These are phyloP conservation scores for Ambrosia trifida DNA, from an alignment of 129 eudicot genomes.

Conservation along the genomic window DNA sequence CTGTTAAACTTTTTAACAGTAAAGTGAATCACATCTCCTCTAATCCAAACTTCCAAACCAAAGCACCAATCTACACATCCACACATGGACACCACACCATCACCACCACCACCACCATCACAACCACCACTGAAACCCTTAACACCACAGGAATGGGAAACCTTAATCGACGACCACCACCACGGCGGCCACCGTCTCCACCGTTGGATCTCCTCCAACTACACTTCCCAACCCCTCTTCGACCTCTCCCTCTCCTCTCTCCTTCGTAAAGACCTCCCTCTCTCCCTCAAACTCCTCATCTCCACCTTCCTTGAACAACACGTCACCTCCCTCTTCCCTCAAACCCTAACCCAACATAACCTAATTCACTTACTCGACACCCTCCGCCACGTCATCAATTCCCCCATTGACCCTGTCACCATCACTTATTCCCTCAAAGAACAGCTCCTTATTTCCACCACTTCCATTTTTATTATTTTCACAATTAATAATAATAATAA, in stretches of 20 bases:
- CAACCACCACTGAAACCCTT: slow-evolving; percentile 49
- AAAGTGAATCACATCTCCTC: too few species aligned
- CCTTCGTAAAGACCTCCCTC: slow-evolving; percentile 66
- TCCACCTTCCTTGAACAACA: slow-evolving; percentile 67
- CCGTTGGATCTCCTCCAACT: slow-evolving; percentile 43
- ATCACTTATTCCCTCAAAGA: slow-evolving; percentile 60
- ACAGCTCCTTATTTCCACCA: slow-evolving; percentile 57
- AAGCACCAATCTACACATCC: slow-evolving; percentile 1
- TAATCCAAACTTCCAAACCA: too few species aligned
- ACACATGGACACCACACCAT: slow-evolving; percentile 34
- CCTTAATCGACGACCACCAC: slow-evolving; percentile 83
- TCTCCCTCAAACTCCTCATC: slow-evolving; percentile 58
- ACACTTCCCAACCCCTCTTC: slow-evolving; percentile 48
- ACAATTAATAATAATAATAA: slow-evolving; percentile 1
- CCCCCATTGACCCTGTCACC: slow-evolving; percentile 59
- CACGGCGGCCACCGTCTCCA: slow-evolving; percentile 49
- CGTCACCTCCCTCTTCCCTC: slow-evolving; percentile 15
- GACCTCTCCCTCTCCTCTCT: slow-evolving; percentile 70
- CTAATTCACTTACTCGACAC: slow-evolving; percentile 54
- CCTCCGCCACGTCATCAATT: slow-evolving; percentile 54
- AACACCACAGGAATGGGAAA: slow-evolving; percentile 77
- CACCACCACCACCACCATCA: slow-evolving; percentile 25
- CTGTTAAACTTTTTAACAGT: too few species aligned
- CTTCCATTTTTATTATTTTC: slow-evolving; percentile 48
- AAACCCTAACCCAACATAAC: slow-evolving; percentile 10